Base-by-base conservation (phyloP, 2,329 filamentous ascomycete species). In the Fusarium albosuccineum region DNA sequence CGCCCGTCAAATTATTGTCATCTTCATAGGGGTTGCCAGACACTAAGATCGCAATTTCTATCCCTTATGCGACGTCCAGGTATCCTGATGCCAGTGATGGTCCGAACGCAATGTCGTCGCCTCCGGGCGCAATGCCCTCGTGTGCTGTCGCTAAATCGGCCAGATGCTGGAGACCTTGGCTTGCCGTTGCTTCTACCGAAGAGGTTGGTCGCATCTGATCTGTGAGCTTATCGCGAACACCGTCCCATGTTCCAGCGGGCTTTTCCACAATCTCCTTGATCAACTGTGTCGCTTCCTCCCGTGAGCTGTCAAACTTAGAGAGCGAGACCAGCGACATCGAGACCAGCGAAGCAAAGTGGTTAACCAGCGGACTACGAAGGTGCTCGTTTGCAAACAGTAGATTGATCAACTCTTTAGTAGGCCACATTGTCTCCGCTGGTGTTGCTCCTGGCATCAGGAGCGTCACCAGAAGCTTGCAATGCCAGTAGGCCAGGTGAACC, bases 401-500 rank as follows among this genome's bases (percentile, higher is more conserved):
- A n/a, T 80, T 81, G 39, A 86, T 82, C 6, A 89, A 82, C 70
- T 89, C 85, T 62, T 83, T 83, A 27, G 87, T 87, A 6, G 88
- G 85, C 76, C 86, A 88, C 17, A 91, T 78, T 14, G 90, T 82
- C 60, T 91, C 86, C 2, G 82, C 78, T 0, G 87, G 82, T 40
- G 86, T 85, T 1, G 85, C 82, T 10, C 82, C 82, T 1, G 87
- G 84, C 37, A 85, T 86, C 55, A 89, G 81, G 3, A 92, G 82
- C 52, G 89, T 87, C 9, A 87, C 83, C 16, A 93, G 81, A 9
- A 92, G 82, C 63, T 89, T 87, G 67, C 87, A 84, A 75, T 92
- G 89, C 86, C 91, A 92, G 77, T 91, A 92, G 16, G 86, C 86
- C 26, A 93, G 82, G 68, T 91, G 87, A 3, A 92, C 82, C 33